Percentiles rank a stretch among this genome's conserved stretches.
Conservation (phyloP, 2,329 filamentous ascomycete genomes). For the Cordyceps militaris region DNA sequence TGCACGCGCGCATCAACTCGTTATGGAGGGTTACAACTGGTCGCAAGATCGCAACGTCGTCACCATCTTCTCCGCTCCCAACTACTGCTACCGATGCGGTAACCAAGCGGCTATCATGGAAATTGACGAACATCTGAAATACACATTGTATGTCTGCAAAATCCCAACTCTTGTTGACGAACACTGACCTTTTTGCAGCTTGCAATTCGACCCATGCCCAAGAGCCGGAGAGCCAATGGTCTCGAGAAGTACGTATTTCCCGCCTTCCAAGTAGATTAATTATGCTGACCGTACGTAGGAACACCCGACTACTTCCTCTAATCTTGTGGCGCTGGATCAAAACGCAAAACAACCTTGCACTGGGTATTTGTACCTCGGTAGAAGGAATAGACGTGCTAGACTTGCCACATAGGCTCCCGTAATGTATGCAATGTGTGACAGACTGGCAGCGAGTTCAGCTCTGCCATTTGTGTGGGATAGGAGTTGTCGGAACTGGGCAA, state of each 20-base stretch:
- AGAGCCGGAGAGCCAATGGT: constrained; percentile 98
- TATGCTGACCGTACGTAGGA: constrained; percentile 33
- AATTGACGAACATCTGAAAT: constrained; percentile 98
- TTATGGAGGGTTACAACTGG: constrained; percentile 99
- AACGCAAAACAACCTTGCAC: constrained; percentile 7
- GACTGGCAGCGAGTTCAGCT: neutral
- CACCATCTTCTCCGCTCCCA: constrained; percentile 92
- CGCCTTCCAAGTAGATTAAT: neutral
- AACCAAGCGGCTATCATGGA: constrained; percentile 99
- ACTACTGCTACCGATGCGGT: constrained; percentile 98
- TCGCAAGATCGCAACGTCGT: constrained; percentile 97
- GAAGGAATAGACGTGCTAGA: constrained; percentile 18
- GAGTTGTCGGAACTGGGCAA: constrained; percentile 2
- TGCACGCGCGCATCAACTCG: constrained; percentile 91
- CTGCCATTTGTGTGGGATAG: neutral
- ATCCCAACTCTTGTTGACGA: neutral
- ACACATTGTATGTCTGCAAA: constrained; percentile 77
- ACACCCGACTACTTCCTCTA: constrained; percentile 99
- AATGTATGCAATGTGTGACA: constrained; percentile 22
- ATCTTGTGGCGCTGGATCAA: constrained; percentile 21
- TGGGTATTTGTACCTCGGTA: constrained; percentile 8
- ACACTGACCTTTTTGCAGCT: constrained; percentile 48
- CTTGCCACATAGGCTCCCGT: constrained; percentile 18
- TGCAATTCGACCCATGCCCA: constrained; percentile 98
- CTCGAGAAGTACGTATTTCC: constrained; percentile 62